phyloP scores from a whole-genome alignment of 169 alveolate genomes.

The Besnoitia besnoiti region DNA sequence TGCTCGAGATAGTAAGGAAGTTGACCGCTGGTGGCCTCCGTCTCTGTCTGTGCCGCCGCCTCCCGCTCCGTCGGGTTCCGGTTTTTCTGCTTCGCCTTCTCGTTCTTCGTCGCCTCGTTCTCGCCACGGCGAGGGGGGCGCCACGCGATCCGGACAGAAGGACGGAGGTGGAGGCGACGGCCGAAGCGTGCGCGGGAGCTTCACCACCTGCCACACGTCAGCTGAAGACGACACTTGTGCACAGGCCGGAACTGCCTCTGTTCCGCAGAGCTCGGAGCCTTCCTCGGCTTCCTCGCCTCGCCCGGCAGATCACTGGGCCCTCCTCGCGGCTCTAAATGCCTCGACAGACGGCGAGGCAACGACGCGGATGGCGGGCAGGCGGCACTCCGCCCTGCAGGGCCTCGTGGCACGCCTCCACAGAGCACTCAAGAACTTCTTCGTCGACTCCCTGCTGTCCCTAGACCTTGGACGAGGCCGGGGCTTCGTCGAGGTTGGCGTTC shows the following conservation, averaged over 20 bases:
- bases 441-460: neutral
- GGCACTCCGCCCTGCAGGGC: slow-evolving; percentile 28
- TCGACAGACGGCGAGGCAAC: slow-evolving; percentile 25
- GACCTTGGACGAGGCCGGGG: neutral
- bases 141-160: neutral
- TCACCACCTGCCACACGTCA: too few species aligned
- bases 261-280: neutral
- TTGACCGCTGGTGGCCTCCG: slow-evolving; percentile 11
- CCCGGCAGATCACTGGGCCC: neutral
- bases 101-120: neutral
- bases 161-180: too few species aligned
- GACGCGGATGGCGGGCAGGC: slow-evolving; percentile 36
- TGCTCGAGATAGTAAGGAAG: neutral
- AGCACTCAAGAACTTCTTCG: slow-evolving; percentile 7
- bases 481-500: neutral
- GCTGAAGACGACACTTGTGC: neutral
- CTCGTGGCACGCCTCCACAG: slow-evolving; percentile 16
- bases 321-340: neutral
- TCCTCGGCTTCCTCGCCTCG: neutral
- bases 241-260: neutral
- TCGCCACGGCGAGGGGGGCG: too few species aligned
- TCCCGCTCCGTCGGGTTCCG: neutral
- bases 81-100: neutral
- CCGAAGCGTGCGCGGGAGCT: too few species aligned
- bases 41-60: neutral